Percentiles rank a stretch among this genome's conserved stretches.
Conservation (phyloP, 2,329 filamentous ascomycete genomes). For the Fusarium staphyleae region DNA sequence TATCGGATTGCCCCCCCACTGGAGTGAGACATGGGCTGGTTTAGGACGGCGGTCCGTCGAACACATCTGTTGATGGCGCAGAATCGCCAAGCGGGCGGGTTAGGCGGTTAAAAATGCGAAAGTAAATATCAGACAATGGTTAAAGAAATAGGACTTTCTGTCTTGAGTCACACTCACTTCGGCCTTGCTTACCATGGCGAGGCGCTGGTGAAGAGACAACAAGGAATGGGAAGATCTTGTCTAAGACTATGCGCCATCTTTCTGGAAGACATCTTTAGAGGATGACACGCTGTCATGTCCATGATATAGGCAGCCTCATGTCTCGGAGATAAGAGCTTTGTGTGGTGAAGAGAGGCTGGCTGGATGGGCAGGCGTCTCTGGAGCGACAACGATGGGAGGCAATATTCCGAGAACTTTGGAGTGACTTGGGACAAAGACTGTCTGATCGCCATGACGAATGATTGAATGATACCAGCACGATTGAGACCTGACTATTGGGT, state of each 20-base stretch:
- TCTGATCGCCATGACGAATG: not conserved
- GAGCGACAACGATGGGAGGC: constrained; percentile 10
- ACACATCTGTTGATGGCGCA: constrained; percentile 7
- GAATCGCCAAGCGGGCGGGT: constrained; percentile 16
- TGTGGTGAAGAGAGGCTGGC: not conserved
- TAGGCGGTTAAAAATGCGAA: constrained; percentile 8
- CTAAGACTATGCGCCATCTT: constrained; percentile 16
- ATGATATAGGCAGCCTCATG: not conserved
- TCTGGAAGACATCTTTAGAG: constrained; percentile 24
- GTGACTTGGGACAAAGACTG: not conserved
- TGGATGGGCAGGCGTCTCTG: not conserved
- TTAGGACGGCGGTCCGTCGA: constrained; percentile 6
- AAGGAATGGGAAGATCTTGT: constrained; percentile 33
- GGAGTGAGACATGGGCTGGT: constrained; percentile 26
- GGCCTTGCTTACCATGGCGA: constrained; percentile 29
- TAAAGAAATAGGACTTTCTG: constrained; percentile 1
- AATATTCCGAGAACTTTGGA: too few species aligned
- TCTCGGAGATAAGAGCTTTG: not conserved
- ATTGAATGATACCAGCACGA: constrained; percentile 1
- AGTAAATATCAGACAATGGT: constrained; percentile 6
- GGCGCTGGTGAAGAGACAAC: constrained; percentile 8
- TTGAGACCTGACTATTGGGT: constrained; percentile 1
- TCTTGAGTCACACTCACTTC: constrained; percentile 18
- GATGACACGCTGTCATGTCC: constrained; percentile 25
- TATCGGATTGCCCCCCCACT: constrained; percentile 3